Evolutionary conservation across 2,329 filamentous ascomycete species (phyloP), one percentile per base, ranked within the genome.

Genomic region (Coniochaeta prunicola): DNA sequence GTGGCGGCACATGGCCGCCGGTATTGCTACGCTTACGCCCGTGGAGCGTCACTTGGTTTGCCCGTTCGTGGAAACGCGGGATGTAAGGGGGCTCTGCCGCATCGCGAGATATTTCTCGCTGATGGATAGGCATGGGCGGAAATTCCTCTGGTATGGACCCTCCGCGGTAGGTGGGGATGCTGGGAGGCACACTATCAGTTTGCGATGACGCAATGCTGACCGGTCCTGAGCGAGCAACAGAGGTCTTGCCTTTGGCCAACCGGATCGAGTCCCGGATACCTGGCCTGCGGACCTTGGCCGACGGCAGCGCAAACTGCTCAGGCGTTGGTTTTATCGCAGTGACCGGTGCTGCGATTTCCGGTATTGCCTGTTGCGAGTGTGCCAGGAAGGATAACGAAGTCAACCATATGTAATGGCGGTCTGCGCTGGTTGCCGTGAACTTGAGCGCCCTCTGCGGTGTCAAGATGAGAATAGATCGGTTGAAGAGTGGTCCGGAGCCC

Each of bases 381-480:
- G 93, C 92, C 33, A 99, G 80, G 82, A 97, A 99, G 0, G 92
- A 96, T 21, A 99, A 79, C 0, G 94, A 91, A 21, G 91, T 97
- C 59, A 99, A 78, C 94, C 94, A 99, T 55, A 97, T 77, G 68
- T 96, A 96, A 72, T 99, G 94, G 17, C 94, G 86, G 64, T 97
- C 94, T 34, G 87, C 78, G 24, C 86, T 88, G 17, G 82, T 78
- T 0, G 94, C 91, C 0, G 94, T 99, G 71, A 99, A 97, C 70
- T 99, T 99, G 59, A 99, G 80, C 1, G 94, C 94, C 66, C 94
- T 85, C 66, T 96, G 89, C 1, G 94, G 93, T 4, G 94, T 99
- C 56, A 99, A 74, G 64, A 99, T 96, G 54, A 99, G 76, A 65
- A 99, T 97, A 0, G 94, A 97, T 57, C 94, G 87, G 73, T 96